Base-by-base conservation (phyloP, 441 rosid species). In the Corymbia citriodora region DNA sequence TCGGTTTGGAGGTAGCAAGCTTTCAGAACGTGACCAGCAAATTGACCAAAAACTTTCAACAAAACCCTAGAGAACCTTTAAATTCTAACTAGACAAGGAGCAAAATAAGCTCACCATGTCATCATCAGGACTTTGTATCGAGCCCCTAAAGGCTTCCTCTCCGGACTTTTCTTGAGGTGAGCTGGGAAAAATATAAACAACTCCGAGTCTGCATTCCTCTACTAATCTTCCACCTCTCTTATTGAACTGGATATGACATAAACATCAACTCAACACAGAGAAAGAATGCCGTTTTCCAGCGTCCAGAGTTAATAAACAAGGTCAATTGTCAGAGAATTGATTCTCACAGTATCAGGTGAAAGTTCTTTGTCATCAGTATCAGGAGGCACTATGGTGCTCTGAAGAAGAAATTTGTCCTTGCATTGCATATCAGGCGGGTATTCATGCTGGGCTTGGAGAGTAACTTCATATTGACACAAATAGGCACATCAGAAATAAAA, bases 361-460 rank as follows among this genome's bases (percentile, higher is more conserved):
- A 98, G 98, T 88, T 96, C 99, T 92, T 98, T 98, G 19, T 95
- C 96, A 91, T 98, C 99, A 74, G 96, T 93, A 93, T 95, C 95
- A 31, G 97, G 93, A 92, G 96, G 95, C 87, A 98, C 96, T 55
- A 92, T 89, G 25, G 99, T 97, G 92, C 99, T 95, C 93, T 96
- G 99, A 88, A 98, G 92, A 90, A 98, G 98, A 94, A 98, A 98
- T 91, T 97, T 98, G 94, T 98, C 99, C 93, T 96, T 98, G 96
- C 99, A 96, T 92, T 96, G 99, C 99, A 97, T 94, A 92, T 96
- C 99, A 52, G 94, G 96, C 89, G 98, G 99, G 94, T 92, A 92
- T 93, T 96, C 99, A 25, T 87, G 91, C 89, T 96, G 99, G n/a
- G 98, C 97, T 95, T 98, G 99, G 89, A 98, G 97, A 49, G 99